These are phyloP conservation scores for Skeletonema marinoi DNA, from an alignment of 108 stramenopile species.

Conservation along the genomic window DNA sequence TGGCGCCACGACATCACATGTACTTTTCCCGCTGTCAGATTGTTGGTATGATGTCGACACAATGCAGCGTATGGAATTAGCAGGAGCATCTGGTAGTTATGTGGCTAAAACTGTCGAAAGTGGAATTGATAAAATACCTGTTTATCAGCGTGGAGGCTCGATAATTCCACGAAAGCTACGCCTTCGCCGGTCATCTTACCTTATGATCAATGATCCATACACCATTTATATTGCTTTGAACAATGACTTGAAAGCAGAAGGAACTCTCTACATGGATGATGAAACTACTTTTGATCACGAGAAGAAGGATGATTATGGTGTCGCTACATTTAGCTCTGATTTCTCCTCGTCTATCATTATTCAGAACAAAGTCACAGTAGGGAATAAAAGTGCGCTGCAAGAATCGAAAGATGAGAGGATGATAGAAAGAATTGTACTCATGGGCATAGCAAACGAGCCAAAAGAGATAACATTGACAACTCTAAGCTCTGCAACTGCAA, in stretches of 20 bases:
- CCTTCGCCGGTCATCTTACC: constrained; percentile 85
- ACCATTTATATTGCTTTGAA: constrained; percentile 94
- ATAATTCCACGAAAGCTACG: constrained; percentile 92
- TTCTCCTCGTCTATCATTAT: constrained; percentile 42
- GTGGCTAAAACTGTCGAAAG: constrained; percentile 62
- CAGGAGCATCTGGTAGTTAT: constrained; percentile 33
- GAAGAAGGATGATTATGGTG: constrained; percentile 63
- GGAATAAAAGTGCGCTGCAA: constrained; percentile 46
- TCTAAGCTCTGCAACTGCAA: neutral
- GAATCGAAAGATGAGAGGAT: constrained; percentile 39
- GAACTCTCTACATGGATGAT: constrained; percentile 96
- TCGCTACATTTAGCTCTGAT: constrained; percentile 62
- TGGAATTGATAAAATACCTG: constrained; percentile 90
- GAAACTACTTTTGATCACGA: constrained; percentile 87
- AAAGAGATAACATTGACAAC: constrained; percentile 28
- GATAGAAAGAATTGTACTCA: constrained; percentile 83
- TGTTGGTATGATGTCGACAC: constrained; percentile 92
- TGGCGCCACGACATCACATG: constrained; percentile 70
- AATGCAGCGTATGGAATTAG: constrained; percentile 51
- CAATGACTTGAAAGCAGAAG: constrained; percentile 62
- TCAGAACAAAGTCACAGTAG: constrained; percentile 53
- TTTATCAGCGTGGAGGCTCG: constrained; percentile 90
- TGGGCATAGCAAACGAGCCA: constrained; percentile 69
- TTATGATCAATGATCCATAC: constrained; percentile 97
- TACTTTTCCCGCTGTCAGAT: constrained; percentile 80